Percentiles rank a stretch among this genome's conserved stretches.
phyloP scores from a whole-genome alignment of 148 eudicot genomes.

The Vaccinium corymbosum region DNA sequence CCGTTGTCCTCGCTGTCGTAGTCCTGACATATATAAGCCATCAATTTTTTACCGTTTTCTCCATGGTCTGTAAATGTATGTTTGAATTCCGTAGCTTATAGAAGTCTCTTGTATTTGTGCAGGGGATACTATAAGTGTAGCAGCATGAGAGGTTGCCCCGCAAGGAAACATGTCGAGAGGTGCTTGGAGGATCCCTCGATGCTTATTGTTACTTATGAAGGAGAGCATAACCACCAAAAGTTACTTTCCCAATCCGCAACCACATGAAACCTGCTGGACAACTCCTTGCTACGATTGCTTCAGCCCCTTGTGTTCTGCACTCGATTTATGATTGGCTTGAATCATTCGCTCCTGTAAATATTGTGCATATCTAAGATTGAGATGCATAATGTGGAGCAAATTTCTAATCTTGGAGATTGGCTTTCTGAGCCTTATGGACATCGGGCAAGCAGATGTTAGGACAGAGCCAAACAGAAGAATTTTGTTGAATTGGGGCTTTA shows the following conservation, averaged over 20 bases:
- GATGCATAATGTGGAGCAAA: conserved; percentile 10
- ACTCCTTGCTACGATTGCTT: not conserved
- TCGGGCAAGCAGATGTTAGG: not conserved
- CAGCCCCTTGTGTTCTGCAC: conserved; percentile 1
- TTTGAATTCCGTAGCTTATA: not conserved
- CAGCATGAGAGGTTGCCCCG: conserved; percentile 81
- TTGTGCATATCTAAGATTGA: conserved; percentile 13
- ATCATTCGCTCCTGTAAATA: conserved; percentile 20
- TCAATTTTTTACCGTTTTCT: not conserved
- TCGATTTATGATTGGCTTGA: conserved; percentile 11
- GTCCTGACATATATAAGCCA: too few relatives aligned
- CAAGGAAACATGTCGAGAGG: conserved; percentile 88
- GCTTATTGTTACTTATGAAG: conserved; percentile 84
- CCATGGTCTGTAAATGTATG: not conserved
- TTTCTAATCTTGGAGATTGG: not conserved
- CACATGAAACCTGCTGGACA: conserved; percentile 24
- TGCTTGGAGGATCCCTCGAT: conserved; percentile 69
- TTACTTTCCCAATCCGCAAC: conserved; percentile 53
- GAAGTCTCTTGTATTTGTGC: conserved; percentile 12
- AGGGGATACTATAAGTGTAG: conserved; percentile 78
- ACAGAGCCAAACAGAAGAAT: conserved; percentile 6
- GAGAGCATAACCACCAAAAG: conserved; percentile 64
- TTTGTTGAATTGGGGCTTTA: not conserved
- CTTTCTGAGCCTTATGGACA: conserved; percentile 2
- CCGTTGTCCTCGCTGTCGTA: not conserved